Evolutionary conservation across 768 basidiomycete species (phyloP).

Genomic region (Mrakia frigida): DNA sequence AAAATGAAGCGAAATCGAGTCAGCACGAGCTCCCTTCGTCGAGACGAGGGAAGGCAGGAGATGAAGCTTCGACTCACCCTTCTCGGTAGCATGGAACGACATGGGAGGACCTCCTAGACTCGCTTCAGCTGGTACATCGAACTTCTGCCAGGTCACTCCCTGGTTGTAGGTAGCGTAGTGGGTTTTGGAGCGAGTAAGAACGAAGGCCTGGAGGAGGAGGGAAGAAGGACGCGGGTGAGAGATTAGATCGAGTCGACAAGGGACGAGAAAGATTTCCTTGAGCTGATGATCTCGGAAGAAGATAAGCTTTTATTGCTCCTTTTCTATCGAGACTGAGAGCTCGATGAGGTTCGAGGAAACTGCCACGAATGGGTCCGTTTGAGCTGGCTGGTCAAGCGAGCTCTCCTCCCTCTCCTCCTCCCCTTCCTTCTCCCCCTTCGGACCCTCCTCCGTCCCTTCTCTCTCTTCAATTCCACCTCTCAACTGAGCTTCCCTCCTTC

Average conservation of each 20-base stretch:
- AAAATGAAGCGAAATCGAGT: neutral
- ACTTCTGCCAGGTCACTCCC: conserved; percentile 79
- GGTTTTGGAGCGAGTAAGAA: conserved; percentile 63
- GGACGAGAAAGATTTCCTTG: too few relatives aligned
- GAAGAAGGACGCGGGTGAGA: neutral
- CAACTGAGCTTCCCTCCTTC: neutral
- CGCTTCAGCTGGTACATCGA: conserved; percentile 55
- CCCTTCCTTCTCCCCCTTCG: neutral
- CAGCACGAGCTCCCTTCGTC: neutral
- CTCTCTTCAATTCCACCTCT: neutral
- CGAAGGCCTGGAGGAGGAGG: conserved; percentile 62
- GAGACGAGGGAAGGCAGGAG: conserved; percentile 5
- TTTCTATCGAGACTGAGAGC: too few relatives aligned
- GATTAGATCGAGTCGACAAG: conserved; percentile 5
- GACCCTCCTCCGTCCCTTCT: neutral
- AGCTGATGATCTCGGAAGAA: too few relatives aligned
- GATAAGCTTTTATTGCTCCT: too few relatives aligned
- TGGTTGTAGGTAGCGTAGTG: conserved; percentile 87
- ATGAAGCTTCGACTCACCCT: conserved; percentile 48
- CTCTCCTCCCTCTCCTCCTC: neutral
- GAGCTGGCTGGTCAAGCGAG: too few relatives aligned
- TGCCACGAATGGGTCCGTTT: too few relatives aligned
- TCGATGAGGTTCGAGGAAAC: too few relatives aligned
- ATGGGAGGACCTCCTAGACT: conserved; percentile 54
- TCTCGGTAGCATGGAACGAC: conserved; percentile 75